These are phyloP conservation scores for Cryphonectria carpinicola DNA, from an alignment of 2,329 filamentous ascomycete species.

Conservation along the genomic window DNA sequence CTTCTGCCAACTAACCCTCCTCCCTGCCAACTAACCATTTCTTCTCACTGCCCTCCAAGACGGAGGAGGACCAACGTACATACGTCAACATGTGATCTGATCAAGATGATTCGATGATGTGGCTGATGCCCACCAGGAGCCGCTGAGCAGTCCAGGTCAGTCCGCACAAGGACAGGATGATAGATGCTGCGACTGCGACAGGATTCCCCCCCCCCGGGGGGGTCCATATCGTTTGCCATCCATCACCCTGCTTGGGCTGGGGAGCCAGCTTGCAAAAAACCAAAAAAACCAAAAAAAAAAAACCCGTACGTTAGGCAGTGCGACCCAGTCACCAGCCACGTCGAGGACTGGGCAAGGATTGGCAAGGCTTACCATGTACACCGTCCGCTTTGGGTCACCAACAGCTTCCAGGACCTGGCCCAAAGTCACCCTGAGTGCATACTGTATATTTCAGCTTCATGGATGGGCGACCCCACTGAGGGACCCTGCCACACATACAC, in stretches of 20 bases:
- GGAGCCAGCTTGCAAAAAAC: neutral
- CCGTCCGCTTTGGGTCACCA: neutral
- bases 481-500: slow-evolving; percentile 5
- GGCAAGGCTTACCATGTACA: neutral
- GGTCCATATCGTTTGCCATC: neutral
- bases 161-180: neutral
- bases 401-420: neutral
- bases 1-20: slow-evolving; percentile 3
- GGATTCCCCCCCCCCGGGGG: too few relatives aligned
- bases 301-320: neutral
- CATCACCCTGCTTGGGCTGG: neutral
- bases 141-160: neutral
- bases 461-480: neutral
- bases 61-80: neutral
- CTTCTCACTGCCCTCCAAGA: neutral
- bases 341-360: neutral
- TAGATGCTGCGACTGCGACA: neutral
- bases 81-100: neutral
- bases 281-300: too few relatives aligned
- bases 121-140: neutral
- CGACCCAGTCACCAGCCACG: neutral
- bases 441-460: slow-evolving; percentile 13
- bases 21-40: neutral
- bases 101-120: neutral
- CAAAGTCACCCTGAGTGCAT: slow-evolving; percentile 3